Evolutionary conservation across 257 asterid species (phyloP).

Genomic region (Datura wrightii): DNA sequence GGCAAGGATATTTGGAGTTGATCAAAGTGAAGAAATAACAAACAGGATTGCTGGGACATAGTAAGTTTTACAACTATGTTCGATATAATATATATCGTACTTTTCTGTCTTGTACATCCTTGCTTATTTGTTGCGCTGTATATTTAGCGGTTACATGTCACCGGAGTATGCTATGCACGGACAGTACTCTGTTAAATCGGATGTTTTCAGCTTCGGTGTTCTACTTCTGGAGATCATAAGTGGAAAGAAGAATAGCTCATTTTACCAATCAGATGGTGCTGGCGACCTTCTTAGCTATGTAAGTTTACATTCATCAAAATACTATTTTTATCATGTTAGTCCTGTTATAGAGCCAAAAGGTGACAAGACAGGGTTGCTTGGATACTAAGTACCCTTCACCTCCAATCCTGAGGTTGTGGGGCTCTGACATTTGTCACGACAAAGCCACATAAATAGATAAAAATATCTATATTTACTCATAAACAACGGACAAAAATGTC

Average conservation of each 20-base stretch:
- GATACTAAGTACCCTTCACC: too few relatives aligned
- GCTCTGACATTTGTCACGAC: too few relatives aligned
- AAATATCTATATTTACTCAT: too few relatives aligned
- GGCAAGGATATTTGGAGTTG: slow-evolving; percentile 32
- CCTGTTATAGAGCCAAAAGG: too few relatives aligned
- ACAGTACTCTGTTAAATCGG: slow-evolving; percentile 35
- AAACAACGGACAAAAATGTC: too few relatives aligned
- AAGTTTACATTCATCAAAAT: slow-evolving; percentile 23
- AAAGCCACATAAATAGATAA: too few relatives aligned
- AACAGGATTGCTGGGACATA: slow-evolving; percentile 36
- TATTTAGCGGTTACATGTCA: slow-evolving; percentile 40
- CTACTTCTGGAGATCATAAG: slow-evolving; percentile 37
- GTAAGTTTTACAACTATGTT: too few relatives aligned
- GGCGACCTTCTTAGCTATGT: slow-evolving; percentile 35
- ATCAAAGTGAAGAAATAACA: slow-evolving; percentile 37
- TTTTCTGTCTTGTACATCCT: too few relatives aligned
- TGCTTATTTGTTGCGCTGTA: background rate
- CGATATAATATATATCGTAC: too few relatives aligned
- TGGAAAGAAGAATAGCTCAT: slow-evolving; percentile 31
- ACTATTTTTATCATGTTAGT: too few relatives aligned
- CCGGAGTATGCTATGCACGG: slow-evolving; percentile 38
- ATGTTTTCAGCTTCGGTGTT: slow-evolving; percentile 42
- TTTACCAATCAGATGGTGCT: slow-evolving; percentile 7
- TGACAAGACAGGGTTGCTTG: too few relatives aligned
- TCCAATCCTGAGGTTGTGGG: too few relatives aligned